phyloP scores from a whole-genome alignment of 345 rosid species.

The Excoecaria cochinchinensis region DNA sequence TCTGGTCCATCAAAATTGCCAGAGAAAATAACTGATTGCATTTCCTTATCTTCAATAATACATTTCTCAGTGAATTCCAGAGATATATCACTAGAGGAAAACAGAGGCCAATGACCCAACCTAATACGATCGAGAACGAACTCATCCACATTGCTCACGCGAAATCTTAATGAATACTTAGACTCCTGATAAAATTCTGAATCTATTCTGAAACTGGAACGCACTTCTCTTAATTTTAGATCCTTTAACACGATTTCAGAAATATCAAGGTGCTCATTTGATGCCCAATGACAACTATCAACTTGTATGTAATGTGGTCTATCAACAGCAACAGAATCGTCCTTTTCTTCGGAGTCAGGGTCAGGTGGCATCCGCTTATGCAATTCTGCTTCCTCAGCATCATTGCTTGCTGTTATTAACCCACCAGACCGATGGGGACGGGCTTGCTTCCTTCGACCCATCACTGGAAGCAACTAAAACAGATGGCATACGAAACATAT shows the following conservation, averaged over 20 bases:
- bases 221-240: slow-evolving; percentile 44
- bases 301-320: slow-evolving; percentile 58
- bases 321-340: slow-evolving; percentile 28
- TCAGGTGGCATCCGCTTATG: slow-evolving; percentile 23
- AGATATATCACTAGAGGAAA: slow-evolving; percentile 55
- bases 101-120: slow-evolving; percentile 84
- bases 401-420: slow-evolving; percentile 31
- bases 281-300: slow-evolving; percentile 41
- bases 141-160: slow-evolving; percentile 46
- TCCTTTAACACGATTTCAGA: slow-evolving; percentile 71
- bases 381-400: slow-evolving; percentile 27
- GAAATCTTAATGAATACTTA: slow-evolving; percentile 61
- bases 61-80: slow-evolving; percentile 56
- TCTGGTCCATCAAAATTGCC: slow-evolving; percentile 83
- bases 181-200: slow-evolving; percentile 40
- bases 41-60: slow-evolving; percentile 33
- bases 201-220: slow-evolving; percentile 34
- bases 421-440: slow-evolving; percentile 72
- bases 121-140: slow-evolving; percentile 58
- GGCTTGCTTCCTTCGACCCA: slow-evolving; percentile 89
- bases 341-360: slow-evolving; percentile 19
- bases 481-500: slow-evolving; percentile 1
- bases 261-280: slow-evolving; percentile 63
- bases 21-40: slow-evolving; percentile 47
- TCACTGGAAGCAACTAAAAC: slow-evolving; percentile 36